Conservation (phyloP, 73 alveolate species). For the Paramecium octaurelia region DNA sequence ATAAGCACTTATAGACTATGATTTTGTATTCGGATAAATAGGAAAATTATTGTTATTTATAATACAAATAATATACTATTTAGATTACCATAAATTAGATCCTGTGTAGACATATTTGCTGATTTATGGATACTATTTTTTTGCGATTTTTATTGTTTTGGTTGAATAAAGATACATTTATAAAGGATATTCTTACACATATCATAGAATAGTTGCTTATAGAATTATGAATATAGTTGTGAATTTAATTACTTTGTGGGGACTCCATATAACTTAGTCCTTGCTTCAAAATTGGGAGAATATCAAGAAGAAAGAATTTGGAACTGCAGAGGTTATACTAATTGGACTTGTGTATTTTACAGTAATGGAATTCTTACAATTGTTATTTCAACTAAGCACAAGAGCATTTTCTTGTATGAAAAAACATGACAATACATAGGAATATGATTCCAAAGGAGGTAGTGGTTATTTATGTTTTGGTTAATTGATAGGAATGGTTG, state of each 20-base stretch:
- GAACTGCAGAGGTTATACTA: neutral
- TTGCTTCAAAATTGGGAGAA: neutral
- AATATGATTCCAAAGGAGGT: neutral
- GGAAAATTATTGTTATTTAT: neutral
- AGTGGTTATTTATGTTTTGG: neutral
- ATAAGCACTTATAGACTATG: neutral
- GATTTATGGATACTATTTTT: neutral
- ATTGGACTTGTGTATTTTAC: neutral
- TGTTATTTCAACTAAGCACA: neutral
- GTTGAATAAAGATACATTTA: neutral
- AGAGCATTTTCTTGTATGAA: neutral
- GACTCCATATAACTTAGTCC: neutral
- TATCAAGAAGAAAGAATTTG: neutral
- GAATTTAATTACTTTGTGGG: neutral
- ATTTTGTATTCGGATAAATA: neutral
- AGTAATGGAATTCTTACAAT: neutral
- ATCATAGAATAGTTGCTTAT: neutral
- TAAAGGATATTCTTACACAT: neutral
- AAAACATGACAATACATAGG: neutral
- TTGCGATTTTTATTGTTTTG: neutral
- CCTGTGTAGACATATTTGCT: neutral
- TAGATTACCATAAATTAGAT: neutral
- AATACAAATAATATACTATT: neutral
- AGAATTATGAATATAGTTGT: neutral
- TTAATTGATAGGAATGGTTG: neutral